A percentile compares a stretch with the other conserved stretches of the same genome.
Evolutionary conservation across 2,329 filamentous ascomycete species (phyloP).

Genomic region (Xylaria sp.): DNA sequence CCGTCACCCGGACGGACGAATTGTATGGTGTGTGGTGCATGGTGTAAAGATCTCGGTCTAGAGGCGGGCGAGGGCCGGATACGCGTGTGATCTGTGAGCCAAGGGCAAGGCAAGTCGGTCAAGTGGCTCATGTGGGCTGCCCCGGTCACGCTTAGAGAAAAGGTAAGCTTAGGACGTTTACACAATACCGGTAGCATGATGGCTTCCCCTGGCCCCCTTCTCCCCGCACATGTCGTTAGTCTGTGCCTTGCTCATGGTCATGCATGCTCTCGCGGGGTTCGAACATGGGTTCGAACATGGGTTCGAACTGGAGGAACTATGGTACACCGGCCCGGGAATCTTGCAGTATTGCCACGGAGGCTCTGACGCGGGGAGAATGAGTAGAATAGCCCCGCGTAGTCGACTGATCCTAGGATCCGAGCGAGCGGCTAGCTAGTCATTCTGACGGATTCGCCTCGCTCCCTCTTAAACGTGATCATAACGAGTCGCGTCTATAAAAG

Average conservation of each 20-base stretch:
- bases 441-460: neutral
- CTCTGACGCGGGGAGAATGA: neutral
- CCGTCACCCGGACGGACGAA: neutral
- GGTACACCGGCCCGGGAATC: neutral
- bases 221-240: conserved; percentile 11
- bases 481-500: neutral
- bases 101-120: conserved; percentile 17
- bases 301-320: conserved; percentile 11
- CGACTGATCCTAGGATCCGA: neutral
- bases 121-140: conserved; percentile 33
- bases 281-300: conserved; percentile 23
- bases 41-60: conserved; percentile 13
- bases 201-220: neutral
- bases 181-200: neutral
- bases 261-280: conserved; percentile 22
- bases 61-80: conserved; percentile 17
- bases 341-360: neutral
- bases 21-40: neutral
- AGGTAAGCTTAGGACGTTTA: neutral
- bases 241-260: conserved; percentile 1
- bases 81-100: conserved; percentile 26
- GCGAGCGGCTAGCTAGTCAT: neutral
- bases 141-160: conserved; percentile 18
- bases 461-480: neutral
- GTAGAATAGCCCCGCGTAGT: neutral